Percentiles rank a stretch among this genome's conserved stretches.
Conservation (phyloP, 176 grass and related monocot species). For the Eleusine coracana region DNA sequence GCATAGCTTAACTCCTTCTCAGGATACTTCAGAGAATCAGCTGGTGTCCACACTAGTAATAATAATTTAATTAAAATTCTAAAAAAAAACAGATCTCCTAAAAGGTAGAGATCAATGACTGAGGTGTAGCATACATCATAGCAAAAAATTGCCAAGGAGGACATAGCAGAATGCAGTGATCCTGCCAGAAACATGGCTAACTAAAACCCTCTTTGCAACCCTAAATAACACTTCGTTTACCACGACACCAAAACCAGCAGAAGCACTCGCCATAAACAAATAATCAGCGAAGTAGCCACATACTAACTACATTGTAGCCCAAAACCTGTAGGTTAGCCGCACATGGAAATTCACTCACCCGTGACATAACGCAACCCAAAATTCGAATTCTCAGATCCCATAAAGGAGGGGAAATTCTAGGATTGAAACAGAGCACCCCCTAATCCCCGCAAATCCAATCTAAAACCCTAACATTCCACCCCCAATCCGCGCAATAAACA, state of each 20-base stretch:
- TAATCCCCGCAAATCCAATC: not conserved
- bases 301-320: slow-evolving; percentile 8
- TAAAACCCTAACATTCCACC: slow-evolving; percentile 24
- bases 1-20: not conserved
- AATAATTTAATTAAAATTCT: not conserved
- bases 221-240: slow-evolving; percentile 10
- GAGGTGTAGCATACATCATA: not conserved
- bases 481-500: not conserved
- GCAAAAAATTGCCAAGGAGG: not conserved
- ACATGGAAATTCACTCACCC: not conserved
- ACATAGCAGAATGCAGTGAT: not conserved
- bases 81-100: not conserved
- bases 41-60: not conserved
- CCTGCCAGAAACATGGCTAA: not conserved
- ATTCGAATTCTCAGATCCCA: not conserved
- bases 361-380: not conserved
- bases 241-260: slow-evolving; percentile 4
- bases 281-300: not conserved
- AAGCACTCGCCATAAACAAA: slow-evolving; percentile 13
- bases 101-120: too few relatives aligned
- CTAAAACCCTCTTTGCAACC: slow-evolving; percentile 15
- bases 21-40: not conserved
- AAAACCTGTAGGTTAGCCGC: not conserved
- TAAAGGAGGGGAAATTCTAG: not conserved
- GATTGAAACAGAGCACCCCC: not conserved